Evolutionary conservation across 164 flowering plant species (phyloP).

Genomic region (Amborella trichopoda): DNA sequence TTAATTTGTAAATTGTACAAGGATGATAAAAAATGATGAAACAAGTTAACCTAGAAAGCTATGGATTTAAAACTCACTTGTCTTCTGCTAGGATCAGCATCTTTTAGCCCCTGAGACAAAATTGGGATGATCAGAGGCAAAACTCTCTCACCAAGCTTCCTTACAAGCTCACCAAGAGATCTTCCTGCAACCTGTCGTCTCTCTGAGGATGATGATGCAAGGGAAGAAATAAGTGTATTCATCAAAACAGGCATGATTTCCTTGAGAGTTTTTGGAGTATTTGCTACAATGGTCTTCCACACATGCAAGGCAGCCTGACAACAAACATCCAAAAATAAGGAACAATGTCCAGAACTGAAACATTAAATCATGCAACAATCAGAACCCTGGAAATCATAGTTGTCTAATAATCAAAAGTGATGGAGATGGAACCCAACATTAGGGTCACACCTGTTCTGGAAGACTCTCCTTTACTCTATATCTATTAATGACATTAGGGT

Average conservation of each 20-base stretch:
- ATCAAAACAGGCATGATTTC: slow-evolving; percentile 97
- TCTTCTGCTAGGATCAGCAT: slow-evolving; percentile 68
- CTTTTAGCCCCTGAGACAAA: slow-evolving; percentile 68
- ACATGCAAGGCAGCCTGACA: slow-evolving; percentile 99
- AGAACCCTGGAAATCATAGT: too few species aligned
- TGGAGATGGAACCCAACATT: too few species aligned
- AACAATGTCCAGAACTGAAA: too few species aligned
- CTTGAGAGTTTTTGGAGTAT: slow-evolving; percentile 93
- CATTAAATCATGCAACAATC: too few species aligned
- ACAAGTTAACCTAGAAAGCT: not conserved
- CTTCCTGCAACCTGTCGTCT: slow-evolving; percentile 99
- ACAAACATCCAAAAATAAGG: too few species aligned
- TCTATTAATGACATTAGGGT: too few species aligned
- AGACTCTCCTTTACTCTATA: too few species aligned
- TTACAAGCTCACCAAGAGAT: slow-evolving; percentile 89
- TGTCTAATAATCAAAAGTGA: too few species aligned
- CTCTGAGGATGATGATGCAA: slow-evolving; percentile 93
- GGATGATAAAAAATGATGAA: too few species aligned
- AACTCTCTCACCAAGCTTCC: slow-evolving; percentile 99
- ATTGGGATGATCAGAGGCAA: slow-evolving; percentile 89
- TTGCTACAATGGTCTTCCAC: slow-evolving; percentile 97
- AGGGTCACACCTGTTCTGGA: too few species aligned
- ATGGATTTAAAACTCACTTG: slow-evolving; percentile 64
- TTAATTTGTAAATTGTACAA: too few species aligned
- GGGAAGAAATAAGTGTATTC: slow-evolving; percentile 80